These are phyloP conservation scores for Bolboschoenoplectus hybrid DNA, from an alignment of 202 grass and related monocot genomes.

Conservation along the genomic window DNA sequence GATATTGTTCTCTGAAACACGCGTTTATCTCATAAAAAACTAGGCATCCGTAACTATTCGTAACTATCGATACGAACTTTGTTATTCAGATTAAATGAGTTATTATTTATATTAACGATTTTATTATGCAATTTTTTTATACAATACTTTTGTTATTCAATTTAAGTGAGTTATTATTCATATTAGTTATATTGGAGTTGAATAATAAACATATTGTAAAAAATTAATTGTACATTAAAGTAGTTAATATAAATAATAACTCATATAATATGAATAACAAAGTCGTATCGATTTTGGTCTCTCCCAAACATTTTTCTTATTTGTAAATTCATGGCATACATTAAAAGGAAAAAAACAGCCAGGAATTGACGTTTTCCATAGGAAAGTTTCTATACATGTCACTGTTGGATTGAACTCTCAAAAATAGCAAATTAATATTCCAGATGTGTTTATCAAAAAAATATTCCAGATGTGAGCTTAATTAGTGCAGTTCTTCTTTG, in stretches of 20 bases:
- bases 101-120: too few relatives aligned
- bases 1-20: background rate
- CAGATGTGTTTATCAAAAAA: background rate
- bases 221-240: too few relatives aligned
- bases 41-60: background rate
- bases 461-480: background rate
- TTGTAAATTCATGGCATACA: background rate
- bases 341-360: background rate
- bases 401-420: background rate
- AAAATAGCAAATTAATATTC: background rate
- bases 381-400: background rate
- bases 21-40: background rate
- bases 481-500: background rate
- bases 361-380: background rate
- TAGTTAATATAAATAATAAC: too few relatives aligned
- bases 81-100: too few relatives aligned
- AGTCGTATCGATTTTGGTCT: too few relatives aligned
- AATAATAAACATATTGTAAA: too few relatives aligned
- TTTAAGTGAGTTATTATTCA: too few relatives aligned
- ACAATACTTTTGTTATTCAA: too few relatives aligned
- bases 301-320: background rate
- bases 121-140: too few relatives aligned
- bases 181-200: too few relatives aligned
- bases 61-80: too few relatives aligned
- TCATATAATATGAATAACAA: too few relatives aligned